phyloP scores from a whole-genome alignment of 495 filamentous ascomycete genomes.

The Penicillium diatomitis region DNA sequence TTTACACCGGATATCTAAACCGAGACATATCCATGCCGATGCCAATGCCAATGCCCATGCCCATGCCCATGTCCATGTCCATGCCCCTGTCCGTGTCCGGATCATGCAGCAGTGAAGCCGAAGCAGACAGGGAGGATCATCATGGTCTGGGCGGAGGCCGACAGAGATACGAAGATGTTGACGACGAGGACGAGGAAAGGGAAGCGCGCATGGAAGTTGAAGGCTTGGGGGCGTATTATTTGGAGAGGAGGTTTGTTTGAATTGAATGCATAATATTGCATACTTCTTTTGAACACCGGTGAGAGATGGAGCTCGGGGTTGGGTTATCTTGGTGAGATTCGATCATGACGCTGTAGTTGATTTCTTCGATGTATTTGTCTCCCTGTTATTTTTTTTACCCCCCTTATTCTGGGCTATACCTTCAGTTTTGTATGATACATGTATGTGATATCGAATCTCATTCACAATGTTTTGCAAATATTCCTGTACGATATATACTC shows the following conservation, averaged over 20 bases:
- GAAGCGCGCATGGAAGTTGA: not conserved
- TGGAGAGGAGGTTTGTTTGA: not conserved
- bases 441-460: too few species aligned
- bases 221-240: not conserved
- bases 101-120: too few species aligned
- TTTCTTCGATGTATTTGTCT: not conserved
- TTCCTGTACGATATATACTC: too few species aligned
- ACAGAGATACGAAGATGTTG: too few species aligned
- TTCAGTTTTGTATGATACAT: too few species aligned
- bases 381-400: not conserved
- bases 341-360: not conserved
- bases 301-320: not conserved
- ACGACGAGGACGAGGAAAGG: not conserved
- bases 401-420: not conserved
- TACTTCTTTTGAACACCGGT: not conserved
- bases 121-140: too few species aligned
- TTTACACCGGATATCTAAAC: conserved; percentile 24
- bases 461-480: too few species aligned
- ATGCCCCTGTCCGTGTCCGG: too few species aligned
- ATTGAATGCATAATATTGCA: not conserved
- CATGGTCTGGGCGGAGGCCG: too few species aligned
- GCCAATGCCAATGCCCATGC: too few species aligned
- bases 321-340: not conserved
- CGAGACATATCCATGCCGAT: too few species aligned
- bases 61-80: too few species aligned